A percentile compares a stretch with the other conserved stretches of the same genome.
phyloP scores from a whole-genome alignment of 768 basidiomycete genomes.

The Suillus clintonianus region DNA sequence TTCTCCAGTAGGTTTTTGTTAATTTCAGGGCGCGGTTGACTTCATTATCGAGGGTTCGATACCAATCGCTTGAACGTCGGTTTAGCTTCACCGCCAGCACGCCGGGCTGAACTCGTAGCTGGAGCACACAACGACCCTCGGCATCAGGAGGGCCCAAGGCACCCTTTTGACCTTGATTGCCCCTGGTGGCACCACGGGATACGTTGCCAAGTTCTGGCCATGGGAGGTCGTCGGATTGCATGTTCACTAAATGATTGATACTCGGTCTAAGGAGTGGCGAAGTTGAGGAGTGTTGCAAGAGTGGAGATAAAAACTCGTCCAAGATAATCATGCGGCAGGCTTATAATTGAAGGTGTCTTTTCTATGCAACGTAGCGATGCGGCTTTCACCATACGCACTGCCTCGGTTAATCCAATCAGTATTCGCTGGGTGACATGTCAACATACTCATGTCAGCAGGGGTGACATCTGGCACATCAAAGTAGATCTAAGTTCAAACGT shows the following conservation, averaged over 20 bases:
- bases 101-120: slow-evolving; percentile 81
- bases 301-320: slow-evolving; percentile 39
- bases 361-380: slow-evolving; percentile 35
- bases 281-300: slow-evolving; percentile 28
- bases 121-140: slow-evolving; percentile 76
- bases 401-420: slow-evolving; percentile 28
- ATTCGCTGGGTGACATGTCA: slow-evolving; percentile 35
- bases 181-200: slow-evolving; percentile 79
- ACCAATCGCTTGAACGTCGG: slow-evolving; percentile 80
- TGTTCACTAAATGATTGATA: slow-evolving; percentile 16
- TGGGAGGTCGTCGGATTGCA: slow-evolving; percentile 73
- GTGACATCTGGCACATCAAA: slow-evolving; percentile 28
- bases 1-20: slow-evolving; percentile 87
- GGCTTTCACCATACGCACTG: slow-evolving; percentile 34
- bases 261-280: slow-evolving; percentile 5
- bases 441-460: slow-evolving; percentile 33
- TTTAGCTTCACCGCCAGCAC: slow-evolving; percentile 77
- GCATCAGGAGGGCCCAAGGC: slow-evolving; percentile 69
- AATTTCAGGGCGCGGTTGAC: slow-evolving; percentile 81
- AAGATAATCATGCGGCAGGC: slow-evolving; percentile 35
- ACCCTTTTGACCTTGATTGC: slow-evolving; percentile 86
- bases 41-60: slow-evolving; percentile 73
- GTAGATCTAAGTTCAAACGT: slow-evolving; percentile 4
- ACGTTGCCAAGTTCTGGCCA: slow-evolving; percentile 88
- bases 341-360: slow-evolving; percentile 35